Percentiles rank a stretch among this genome's conserved stretches.
Evolutionary conservation across 768 basidiomycete genomes (phyloP).

Genomic region (Tephrocybe sp.): DNA sequence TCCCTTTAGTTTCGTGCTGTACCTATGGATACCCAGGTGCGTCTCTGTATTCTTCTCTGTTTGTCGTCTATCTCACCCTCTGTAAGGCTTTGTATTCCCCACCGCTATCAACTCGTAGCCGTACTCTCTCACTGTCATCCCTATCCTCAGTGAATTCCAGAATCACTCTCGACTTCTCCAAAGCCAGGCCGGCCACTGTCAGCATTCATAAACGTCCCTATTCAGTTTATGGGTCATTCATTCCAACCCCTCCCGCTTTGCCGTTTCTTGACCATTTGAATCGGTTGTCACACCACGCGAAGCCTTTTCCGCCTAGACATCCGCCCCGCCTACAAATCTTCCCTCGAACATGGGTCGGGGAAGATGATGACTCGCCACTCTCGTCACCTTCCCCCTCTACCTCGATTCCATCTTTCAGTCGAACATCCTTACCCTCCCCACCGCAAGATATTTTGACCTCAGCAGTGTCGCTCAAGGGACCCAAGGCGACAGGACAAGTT

Average conservation of each 20-base stretch:
- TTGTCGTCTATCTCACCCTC: neutral
- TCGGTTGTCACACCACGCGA: neutral
- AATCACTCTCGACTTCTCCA: conserved; percentile 12
- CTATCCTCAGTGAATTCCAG: conserved; percentile 15
- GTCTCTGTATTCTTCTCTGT: neutral
- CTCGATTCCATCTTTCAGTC: conserved; percentile 36
- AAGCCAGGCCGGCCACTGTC: conserved; percentile 8
- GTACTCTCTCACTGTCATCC: conserved; percentile 18
- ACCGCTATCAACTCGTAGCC: conserved; percentile 13
- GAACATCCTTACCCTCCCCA: conserved; percentile 28
- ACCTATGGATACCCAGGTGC: conserved; percentile 9
- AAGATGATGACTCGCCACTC: conserved; percentile 18
- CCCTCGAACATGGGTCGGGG: conserved; percentile 10
- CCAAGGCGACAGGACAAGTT: conserved; percentile 3
- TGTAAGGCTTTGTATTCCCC: conserved; percentile 1
- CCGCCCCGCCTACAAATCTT: conserved; percentile 4
- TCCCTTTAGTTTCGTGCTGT: neutral
- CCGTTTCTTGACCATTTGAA: conserved; percentile 13
- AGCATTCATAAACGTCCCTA: conserved; percentile 11
- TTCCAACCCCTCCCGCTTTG: conserved; percentile 18
- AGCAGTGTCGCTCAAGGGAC: conserved; percentile 17
- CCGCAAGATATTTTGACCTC: conserved; percentile 15
- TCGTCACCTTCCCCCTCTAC: conserved; percentile 19
- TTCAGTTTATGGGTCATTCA: conserved; percentile 20
- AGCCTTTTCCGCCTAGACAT: conserved; percentile 1